Percentiles rank a stretch among this genome's conserved stretches.
Conservation (phyloP, 2,329 filamentous ascomycete species). For the Thyridium curvatum region DNA sequence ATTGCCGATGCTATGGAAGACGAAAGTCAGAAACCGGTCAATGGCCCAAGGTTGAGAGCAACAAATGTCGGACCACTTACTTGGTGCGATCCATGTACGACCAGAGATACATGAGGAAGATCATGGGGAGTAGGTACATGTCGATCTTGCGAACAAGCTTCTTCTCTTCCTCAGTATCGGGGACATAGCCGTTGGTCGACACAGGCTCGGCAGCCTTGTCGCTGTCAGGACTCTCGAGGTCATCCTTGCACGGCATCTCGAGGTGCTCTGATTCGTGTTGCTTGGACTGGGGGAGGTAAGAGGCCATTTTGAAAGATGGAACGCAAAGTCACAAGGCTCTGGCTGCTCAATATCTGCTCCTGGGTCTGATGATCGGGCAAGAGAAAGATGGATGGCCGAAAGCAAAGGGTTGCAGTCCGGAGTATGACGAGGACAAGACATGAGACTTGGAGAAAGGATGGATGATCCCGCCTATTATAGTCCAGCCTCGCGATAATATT, state of each 20-base stretch:
- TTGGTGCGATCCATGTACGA: conserved; percentile 50
- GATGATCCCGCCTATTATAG: too few species aligned
- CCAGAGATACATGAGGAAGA: conserved; percentile 51
- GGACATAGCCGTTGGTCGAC: neutral
- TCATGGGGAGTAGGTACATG: conserved; percentile 27
- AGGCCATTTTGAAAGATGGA: too few species aligned
- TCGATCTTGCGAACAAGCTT: conserved; percentile 19
- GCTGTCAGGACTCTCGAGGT: conserved; percentile 74
- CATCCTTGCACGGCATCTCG: conserved; percentile 33
- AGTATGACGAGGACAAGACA: too few species aligned
- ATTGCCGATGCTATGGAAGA: conserved; percentile 21
- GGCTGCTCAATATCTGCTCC: too few species aligned
- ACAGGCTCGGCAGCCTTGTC: conserved; percentile 89
- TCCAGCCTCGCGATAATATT: too few species aligned
- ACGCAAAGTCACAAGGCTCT: too few species aligned
- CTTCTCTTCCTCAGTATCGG: conserved; percentile 5
- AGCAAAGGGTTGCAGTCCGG: too few species aligned
- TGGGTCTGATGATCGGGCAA: too few species aligned
- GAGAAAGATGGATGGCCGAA: too few species aligned
- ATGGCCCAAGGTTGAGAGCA: neutral
- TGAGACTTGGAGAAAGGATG: too few species aligned
- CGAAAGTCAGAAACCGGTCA: neutral
- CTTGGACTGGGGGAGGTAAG: too few species aligned
- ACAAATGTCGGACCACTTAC: conserved; percentile 1
- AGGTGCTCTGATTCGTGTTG: too few species aligned